Evolutionary conservation across 305 asterid species (phyloP).

Genomic region (Striga hermonthica): DNA sequence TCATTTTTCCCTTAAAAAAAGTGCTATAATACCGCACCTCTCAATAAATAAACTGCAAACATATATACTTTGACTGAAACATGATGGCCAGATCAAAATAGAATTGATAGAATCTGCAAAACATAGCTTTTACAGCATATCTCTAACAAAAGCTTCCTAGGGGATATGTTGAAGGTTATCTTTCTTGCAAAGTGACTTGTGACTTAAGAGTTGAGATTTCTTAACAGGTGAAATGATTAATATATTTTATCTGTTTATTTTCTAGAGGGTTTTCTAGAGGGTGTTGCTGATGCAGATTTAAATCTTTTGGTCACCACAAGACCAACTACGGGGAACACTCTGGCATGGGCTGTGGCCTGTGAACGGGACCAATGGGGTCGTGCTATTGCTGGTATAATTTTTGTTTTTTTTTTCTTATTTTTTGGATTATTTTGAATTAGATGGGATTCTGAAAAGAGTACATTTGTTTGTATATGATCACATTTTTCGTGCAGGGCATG

Average conservation of each 20-base stretch:
- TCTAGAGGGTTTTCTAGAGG: constrained; percentile 66
- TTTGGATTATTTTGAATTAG: neutral
- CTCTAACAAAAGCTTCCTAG: too few relatives aligned
- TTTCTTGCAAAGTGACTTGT: too few relatives aligned
- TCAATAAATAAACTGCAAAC: too few relatives aligned
- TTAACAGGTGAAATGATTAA: too few relatives aligned
- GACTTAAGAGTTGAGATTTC: too few relatives aligned
- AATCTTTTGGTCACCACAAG: constrained; percentile 94
- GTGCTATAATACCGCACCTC: too few relatives aligned
- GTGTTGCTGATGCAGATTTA: constrained; percentile 83
- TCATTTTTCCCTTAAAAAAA: too few relatives aligned
- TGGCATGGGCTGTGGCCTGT: constrained; percentile 98
- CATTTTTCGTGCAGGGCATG: constrained; percentile 63
- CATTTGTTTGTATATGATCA: neutral
- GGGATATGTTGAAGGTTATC: too few relatives aligned
- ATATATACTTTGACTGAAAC: too few relatives aligned
- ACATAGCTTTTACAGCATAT: too few relatives aligned
- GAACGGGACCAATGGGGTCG: constrained; percentile 99
- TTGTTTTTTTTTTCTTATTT: neutral
- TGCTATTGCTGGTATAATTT: constrained; percentile 79
- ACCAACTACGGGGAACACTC: constrained; percentile 96
- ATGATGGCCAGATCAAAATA: too few relatives aligned
- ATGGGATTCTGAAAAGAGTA: neutral
- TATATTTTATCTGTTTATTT: constrained; percentile 9
- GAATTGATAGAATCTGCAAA: too few relatives aligned